phyloP scores from a whole-genome alignment of 2,329 filamentous ascomycete genomes.

The Xylaria sp. region DNA sequence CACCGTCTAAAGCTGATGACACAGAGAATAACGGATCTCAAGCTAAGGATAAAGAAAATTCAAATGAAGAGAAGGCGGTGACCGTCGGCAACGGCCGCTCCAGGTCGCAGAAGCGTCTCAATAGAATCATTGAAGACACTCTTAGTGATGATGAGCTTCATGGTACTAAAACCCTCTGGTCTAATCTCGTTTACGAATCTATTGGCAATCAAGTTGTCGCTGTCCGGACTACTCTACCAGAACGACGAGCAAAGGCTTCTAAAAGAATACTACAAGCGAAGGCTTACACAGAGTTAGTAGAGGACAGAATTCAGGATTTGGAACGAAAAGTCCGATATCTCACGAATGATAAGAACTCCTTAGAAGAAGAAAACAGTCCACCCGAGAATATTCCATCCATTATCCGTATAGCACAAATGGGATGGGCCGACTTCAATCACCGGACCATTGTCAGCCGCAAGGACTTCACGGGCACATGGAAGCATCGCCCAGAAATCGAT shows the following conservation, averaged over 20 bases:
- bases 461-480: background rate
- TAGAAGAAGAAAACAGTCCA: background rate
- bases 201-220: no score
- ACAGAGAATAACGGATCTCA: background rate
- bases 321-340: background rate
- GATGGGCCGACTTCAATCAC: background rate
- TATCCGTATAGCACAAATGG: background rate
- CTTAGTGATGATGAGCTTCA: background rate
- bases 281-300: background rate
- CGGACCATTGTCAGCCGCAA: background rate
- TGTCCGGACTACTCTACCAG: background rate
- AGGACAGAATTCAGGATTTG: background rate
- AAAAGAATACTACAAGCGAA: background rate
- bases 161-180: no score
- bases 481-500: background rate
- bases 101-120: background rate
- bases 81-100: background rate
- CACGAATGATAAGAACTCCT: background rate
- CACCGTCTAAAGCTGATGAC: background rate
- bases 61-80: background rate
- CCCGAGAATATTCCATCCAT: background rate
- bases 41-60: background rate
- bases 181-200: no score
- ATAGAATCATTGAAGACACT: background rate
- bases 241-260: background rate